phyloP scores from a whole-genome alignment of 2,329 filamentous ascomycete genomes.

The Septoria linicola region DNA sequence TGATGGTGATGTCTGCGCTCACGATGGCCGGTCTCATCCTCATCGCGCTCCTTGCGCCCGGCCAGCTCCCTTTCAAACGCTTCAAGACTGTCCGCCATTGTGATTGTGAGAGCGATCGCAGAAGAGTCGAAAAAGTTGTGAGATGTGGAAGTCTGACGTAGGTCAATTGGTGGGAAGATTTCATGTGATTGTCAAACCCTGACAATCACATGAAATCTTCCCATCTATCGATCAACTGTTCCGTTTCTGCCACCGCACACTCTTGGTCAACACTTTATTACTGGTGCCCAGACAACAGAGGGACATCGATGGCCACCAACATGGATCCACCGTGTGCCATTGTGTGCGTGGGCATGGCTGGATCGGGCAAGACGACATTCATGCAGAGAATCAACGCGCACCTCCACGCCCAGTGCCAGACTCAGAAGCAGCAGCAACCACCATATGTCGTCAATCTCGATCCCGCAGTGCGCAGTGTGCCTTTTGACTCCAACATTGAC shows the following conservation, averaged over 20 bases:
- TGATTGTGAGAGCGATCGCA: background rate
- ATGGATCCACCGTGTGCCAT: conserved; percentile 66
- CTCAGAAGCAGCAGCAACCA: conserved; percentile 60
- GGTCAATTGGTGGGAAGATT: too few relatives aligned
- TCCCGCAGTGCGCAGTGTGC: conserved; percentile 86
- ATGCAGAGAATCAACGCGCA: conserved; percentile 98
- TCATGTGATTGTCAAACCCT: too few relatives aligned
- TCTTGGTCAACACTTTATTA: too few relatives aligned
- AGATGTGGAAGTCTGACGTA: background rate
- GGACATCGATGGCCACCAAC: background rate
- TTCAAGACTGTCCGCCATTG: conserved; percentile 55
- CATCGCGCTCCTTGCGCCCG: conserved; percentile 52
- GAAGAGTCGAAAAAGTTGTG: background rate
- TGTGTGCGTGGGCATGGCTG: conserved; percentile 97
- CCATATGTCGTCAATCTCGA: conserved; percentile 98
- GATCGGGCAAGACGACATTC: conserved; percentile 98
- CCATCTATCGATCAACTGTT: too few relatives aligned
- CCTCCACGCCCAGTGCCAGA: conserved; percentile 61
- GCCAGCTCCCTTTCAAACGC: conserved; percentile 79
- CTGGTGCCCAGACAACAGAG: too few relatives aligned
- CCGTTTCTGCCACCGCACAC: too few relatives aligned
- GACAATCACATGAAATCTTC: too few relatives aligned
- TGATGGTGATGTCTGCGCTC: conserved; percentile 40
- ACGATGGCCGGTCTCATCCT: conserved; percentile 63
- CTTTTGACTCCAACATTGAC: conserved; percentile 97